Conservation (phyloP, 345 rosid species). For the Citrus maxima region DNA sequence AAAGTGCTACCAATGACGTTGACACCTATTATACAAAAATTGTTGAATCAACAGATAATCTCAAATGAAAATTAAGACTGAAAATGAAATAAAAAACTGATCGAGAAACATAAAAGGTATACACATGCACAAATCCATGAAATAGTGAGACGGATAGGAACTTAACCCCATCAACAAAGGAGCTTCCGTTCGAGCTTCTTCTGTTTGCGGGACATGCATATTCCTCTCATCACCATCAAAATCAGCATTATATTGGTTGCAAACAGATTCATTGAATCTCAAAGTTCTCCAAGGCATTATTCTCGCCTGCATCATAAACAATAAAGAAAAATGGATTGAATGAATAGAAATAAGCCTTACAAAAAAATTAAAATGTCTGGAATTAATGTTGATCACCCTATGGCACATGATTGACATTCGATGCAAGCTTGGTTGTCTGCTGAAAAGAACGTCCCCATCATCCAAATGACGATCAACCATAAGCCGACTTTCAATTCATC, state of each 20-base stretch:
- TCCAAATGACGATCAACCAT: constrained; percentile 65
- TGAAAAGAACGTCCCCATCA: constrained; percentile 65
- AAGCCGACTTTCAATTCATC: constrained; percentile 72
- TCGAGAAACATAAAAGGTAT: neutral
- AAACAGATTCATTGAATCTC: constrained; percentile 97
- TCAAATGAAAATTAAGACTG: neutral
- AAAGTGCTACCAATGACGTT: no score
- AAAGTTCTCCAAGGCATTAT: constrained; percentile 99
- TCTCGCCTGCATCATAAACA: constrained; percentile 58
- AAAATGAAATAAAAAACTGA: neutral
- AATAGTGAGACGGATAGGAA: constrained; percentile 22
- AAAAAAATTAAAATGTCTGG: constrained; percentile 5
- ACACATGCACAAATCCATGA: constrained; percentile 3
- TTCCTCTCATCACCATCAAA: constrained; percentile 99
- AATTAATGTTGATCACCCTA: constrained; percentile 51
- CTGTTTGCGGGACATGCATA: constrained; percentile 98
- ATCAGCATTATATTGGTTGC: constrained; percentile 99
- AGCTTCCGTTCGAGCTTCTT: constrained; percentile 98
- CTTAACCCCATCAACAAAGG: constrained; percentile 92
- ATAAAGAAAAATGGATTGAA: constrained; percentile 17
- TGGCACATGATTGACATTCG: constrained; percentile 99
- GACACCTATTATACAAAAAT: no score
- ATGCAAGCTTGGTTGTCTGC: constrained; percentile 97
- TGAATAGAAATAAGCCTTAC: constrained; percentile 6
- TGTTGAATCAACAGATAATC: no score